phyloP scores from a whole-genome alignment of 441 rosid species.

The Metrosideros polymorpha region DNA sequence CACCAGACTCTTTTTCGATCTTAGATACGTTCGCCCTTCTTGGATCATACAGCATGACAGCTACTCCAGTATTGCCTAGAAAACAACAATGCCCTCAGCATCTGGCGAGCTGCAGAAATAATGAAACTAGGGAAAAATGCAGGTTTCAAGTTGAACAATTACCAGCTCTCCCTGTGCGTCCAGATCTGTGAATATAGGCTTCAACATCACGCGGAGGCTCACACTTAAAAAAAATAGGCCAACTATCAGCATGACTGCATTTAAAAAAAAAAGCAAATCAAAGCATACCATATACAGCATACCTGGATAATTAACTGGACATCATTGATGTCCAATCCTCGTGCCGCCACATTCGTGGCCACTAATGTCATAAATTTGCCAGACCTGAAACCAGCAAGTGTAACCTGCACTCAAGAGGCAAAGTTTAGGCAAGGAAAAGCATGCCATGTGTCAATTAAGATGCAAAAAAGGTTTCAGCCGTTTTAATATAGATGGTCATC shows the following conservation, averaged over 20 bases:
- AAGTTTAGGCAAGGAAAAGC: neutral
- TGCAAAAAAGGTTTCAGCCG: neutral
- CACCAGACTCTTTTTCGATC: constrained; percentile 79
- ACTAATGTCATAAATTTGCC: constrained; percentile 86
- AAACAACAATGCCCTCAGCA: neutral
- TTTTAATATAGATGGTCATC: neutral
- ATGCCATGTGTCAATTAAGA: neutral
- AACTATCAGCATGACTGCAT: neutral
- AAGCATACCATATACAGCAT: neutral
- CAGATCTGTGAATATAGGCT: constrained; percentile 94
- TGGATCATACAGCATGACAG: constrained; percentile 85
- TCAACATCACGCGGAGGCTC: constrained; percentile 98
- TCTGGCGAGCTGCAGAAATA: neutral
- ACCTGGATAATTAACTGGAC: constrained; percentile 97
- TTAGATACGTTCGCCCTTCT: constrained; percentile 54
- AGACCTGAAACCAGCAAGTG: constrained; percentile 80
- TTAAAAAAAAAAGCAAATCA: neutral
- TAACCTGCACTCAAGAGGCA: constrained; percentile 37
- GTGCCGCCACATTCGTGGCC: constrained; percentile 96
- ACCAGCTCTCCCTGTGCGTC: constrained; percentile 98
- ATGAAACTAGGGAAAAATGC: neutral
- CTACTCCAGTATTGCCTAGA: constrained; percentile 86
- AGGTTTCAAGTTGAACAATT: neutral
- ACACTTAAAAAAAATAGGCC: constrained; percentile 34
- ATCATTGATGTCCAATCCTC: constrained; percentile 92